Evolutionary conservation across 2,329 filamentous ascomycete species (phyloP).

Genomic region (Penicillium sclerotigenum): DNA sequence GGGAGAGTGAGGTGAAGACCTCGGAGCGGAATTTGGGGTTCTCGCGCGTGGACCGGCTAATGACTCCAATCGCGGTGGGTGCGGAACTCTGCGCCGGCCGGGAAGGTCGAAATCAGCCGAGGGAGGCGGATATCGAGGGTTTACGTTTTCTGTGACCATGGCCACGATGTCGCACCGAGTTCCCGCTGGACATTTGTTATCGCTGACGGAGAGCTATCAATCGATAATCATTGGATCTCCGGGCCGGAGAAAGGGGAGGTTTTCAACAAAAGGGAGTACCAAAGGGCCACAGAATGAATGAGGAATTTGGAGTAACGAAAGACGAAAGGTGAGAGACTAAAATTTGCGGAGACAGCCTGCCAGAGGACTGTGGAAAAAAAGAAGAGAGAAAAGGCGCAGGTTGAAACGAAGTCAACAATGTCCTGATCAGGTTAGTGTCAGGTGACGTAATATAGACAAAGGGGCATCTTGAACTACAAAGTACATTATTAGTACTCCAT

Average conservation of each 20-base stretch:
- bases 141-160: slow-evolving; percentile 46
- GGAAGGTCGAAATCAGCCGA: slow-evolving; percentile 32
- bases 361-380: slow-evolving; percentile 11
- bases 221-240: neutral
- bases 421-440: slow-evolving; percentile 14
- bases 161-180: slow-evolving; percentile 39
- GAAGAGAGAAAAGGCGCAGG: slow-evolving; percentile 11
- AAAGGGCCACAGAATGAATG: neutral
- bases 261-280: neutral
- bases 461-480: neutral
- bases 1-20: slow-evolving; percentile 19
- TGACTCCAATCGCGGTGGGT: slow-evolving; percentile 31
- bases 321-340: slow-evolving; percentile 13
- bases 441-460: slow-evolving; percentile 13
- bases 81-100: slow-evolving; percentile 30
- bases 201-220: slow-evolving; percentile 14
- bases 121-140: slow-evolving; percentile 33
- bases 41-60: slow-evolving; percentile 30
- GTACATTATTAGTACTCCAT: too few species aligned
- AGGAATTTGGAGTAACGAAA: slow-evolving; percentile 4
- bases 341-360: slow-evolving; percentile 12
- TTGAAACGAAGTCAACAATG: slow-evolving; percentile 16
- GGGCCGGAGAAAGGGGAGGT: neutral
- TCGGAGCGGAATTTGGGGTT: slow-evolving; percentile 16
- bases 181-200: slow-evolving; percentile 43